Evolutionary conservation across 129 eudicot genomes (phyloP), one percentile per base, ranked within the genome.

Genomic region (Logfia minima): DNA sequence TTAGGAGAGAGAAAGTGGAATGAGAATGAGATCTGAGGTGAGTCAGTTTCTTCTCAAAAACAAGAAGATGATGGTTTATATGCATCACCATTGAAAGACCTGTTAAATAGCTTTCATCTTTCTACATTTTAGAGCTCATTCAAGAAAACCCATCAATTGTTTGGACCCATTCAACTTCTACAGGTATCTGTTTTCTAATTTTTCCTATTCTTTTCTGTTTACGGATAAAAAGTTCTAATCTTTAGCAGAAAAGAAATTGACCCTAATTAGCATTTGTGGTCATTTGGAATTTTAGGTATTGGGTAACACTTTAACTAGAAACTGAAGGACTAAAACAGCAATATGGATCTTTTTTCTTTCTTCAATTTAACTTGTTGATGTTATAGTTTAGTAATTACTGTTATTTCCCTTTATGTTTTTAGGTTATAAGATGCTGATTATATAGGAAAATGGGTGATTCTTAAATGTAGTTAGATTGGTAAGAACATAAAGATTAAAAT

Each of bases 401-500:
- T n/a, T 59, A 0, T 24, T 26, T 62, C 31, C 48, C 48, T 39
- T 64, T 66, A 21, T 31, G 73, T 31, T 72, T 76, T 64, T 61
- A 75, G 79, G 35, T 28, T 59, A 0, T 62, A 13, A 4, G 31
- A 10, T 23, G 32, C 37, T 62, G 21, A 63, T 63, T 63, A 53
- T 56, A 56, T 35, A 58, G 67, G 52, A 73, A 21, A 60, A 34
- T 56, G 62, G 13, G 39, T 29, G 66, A 72, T 31, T 29, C 26
- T 17, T 11, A 7, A 66, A 29, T 66, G 14, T 32, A 17, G 51
- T 66, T 66, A 34, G 51, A 66, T 66, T 32, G 39, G 1, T 18
- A 72, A 72, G 53, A 71, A 66, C 35, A 17, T 18, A 43, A 53
- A 71, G 75, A 81, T 32, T 69, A 19, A n/a, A 35, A 89, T 92